Base-by-base conservation (phyloP, 768 basidiomycete genomes). In the Pseudohyphozyma bogoriensis region DNA sequence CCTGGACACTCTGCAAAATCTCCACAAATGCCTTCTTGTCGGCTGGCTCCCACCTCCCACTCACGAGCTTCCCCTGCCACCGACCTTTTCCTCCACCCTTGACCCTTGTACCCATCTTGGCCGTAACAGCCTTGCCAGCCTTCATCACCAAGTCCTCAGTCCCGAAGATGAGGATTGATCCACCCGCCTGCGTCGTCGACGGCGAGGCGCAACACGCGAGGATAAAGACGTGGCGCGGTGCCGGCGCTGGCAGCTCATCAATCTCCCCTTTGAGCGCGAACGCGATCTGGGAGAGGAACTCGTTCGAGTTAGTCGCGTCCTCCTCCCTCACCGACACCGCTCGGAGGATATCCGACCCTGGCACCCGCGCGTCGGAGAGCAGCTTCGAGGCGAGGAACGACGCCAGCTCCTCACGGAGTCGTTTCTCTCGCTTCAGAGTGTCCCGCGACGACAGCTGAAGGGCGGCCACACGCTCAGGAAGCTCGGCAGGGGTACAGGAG, bases 41-140 rank as follows among this genome's bases (percentile, higher is more conserved):
- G 4, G 63, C 73, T 22, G 75, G 77, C 67, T 78, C 79, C 84
- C 84, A 85, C 18, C 82, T 78, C 26, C 51, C 51, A 9, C 86
- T 86, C 10, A 78, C 79, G 71, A 87, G 85, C 13, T 87, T 86
- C 62, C 86, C 87, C 84, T 86, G 88, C 66, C 79, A 80, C 22
- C 75, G 65, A 2, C 85, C 86, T 69, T 85, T 87, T 6, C 87
- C 86, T 15, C 87, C 87, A 10, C 87, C 87, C 74, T 84, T 89
- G 50, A 85, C 77, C 12, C 77, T 76, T 32, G 85, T 74, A 7
- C 26, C 54, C 3, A 63, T 47, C 33, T 29, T n/a, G 10, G 44
- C 59, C 4, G 58, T 53, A 6, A 56, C 42, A 4, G 13, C 22
- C 47, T 65, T 61, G 12, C 65, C 67, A 32, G 68, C 64, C 71